phyloP scores from a whole-genome alignment of 495 filamentous ascomycete species.

The Acidomyces sp. region DNA sequence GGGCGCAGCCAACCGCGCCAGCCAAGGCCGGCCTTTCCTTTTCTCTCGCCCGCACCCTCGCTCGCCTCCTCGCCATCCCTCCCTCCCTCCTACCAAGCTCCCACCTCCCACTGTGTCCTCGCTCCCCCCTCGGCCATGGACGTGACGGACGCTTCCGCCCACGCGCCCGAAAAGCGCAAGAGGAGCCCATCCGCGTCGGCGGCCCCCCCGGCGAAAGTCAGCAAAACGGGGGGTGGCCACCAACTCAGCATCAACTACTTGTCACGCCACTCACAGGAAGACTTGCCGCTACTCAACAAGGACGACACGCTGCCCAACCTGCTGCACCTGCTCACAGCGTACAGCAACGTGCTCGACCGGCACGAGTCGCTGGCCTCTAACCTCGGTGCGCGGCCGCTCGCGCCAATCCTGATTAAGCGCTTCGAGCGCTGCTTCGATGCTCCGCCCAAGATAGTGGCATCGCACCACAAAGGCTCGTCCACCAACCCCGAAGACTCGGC shows the following conservation, averaged over 20 bases:
- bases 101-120: slow-evolving; percentile 3
- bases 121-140: too few species aligned
- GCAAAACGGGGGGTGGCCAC: slow-evolving; percentile 26
- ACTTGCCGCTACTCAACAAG: slow-evolving; percentile 46
- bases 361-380: slow-evolving; percentile 79
- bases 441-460: slow-evolving; percentile 53
- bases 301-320: slow-evolving; percentile 49
- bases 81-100: slow-evolving; percentile 12
- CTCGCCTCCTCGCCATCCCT: slow-evolving; percentile 1
- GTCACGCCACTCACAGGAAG: slow-evolving; percentile 46
- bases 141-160: too few species aligned
- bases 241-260: slow-evolving; percentile 59
- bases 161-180: slow-evolving; percentile 38
- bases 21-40: neutral
- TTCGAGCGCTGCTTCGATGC: slow-evolving; percentile 80
- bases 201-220: slow-evolving; percentile 38
- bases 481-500: slow-evolving; percentile 39
- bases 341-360: slow-evolving; percentile 69
- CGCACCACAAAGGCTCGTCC: slow-evolving; percentile 50
- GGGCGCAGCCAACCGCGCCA: neutral
- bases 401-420: slow-evolving; percentile 68
- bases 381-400: slow-evolving; percentile 68
- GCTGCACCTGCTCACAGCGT: slow-evolving; percentile 58
- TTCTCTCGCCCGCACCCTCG: neutral
- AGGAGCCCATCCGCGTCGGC: slow-evolving; percentile 30